These are phyloP conservation scores for Pterula multifida DNA, from an alignment of 1,284 basidiomycete species.

Conservation along the genomic window DNA sequence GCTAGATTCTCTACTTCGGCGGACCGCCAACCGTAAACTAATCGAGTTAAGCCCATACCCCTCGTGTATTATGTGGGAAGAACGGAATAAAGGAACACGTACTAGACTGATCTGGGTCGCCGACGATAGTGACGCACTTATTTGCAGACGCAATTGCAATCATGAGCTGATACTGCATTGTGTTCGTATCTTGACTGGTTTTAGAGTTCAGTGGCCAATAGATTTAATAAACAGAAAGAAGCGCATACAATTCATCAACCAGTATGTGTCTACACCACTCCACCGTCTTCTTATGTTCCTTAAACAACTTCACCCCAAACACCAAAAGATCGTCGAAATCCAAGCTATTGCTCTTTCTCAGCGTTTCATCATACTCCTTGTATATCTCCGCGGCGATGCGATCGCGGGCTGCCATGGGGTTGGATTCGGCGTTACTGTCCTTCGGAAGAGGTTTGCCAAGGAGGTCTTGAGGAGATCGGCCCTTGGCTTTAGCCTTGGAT, in stretches of 20 bases:
- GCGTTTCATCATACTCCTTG: conserved; percentile 53
- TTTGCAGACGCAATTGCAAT: conserved; percentile 46
- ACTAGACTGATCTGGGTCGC: conserved; percentile 91
- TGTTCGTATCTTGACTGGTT: conserved; percentile 78
- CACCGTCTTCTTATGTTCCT: conserved; percentile 37
- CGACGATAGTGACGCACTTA: conserved; percentile 71
- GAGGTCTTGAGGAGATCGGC: conserved; percentile 40
- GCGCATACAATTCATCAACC: conserved; percentile 80
- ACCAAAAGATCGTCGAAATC: conserved; percentile 88
- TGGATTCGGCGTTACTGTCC: conserved; percentile 8
- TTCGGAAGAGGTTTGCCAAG: conserved; percentile 11
- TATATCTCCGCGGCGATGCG: conserved; percentile 45
- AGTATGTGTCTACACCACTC: conserved; percentile 67
- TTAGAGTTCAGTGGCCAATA: not conserved
- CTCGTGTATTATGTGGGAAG: not conserved
- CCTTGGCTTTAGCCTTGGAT: conserved; percentile 75
- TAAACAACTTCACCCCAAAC: conserved; percentile 68
- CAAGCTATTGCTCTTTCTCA: conserved; percentile 58
- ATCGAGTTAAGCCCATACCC: not conserved
- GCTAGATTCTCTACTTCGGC: conserved; percentile 73
- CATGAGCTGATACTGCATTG: conserved; percentile 80
- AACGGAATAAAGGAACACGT: conserved; percentile 11
- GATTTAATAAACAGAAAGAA: not conserved
- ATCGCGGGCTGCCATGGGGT: conserved; percentile 16
- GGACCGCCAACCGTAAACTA: conserved; percentile 83